Conservation (phyloP, 2,329 filamentous ascomycete species). For the Orbilia blumenaviensis region DNA sequence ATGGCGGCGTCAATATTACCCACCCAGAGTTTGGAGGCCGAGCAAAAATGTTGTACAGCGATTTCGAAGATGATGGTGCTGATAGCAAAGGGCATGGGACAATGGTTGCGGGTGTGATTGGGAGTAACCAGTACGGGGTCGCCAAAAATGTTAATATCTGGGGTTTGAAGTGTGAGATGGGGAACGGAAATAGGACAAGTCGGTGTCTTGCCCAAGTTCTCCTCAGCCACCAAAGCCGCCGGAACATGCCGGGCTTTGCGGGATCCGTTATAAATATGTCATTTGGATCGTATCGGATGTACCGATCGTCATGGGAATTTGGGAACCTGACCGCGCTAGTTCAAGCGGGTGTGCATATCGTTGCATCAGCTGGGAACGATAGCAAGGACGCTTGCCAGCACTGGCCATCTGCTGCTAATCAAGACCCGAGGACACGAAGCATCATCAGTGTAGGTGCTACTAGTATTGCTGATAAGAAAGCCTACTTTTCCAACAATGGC, state of each 20-base stretch:
- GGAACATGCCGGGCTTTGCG: neutral
- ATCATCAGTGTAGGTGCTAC: slow-evolving; percentile 17
- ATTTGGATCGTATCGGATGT: slow-evolving; percentile 3
- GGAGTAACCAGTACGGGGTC: slow-evolving; percentile 9
- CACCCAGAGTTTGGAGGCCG: slow-evolving; percentile 13
- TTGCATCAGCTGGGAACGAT: slow-evolving; percentile 7
- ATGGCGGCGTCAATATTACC: neutral
- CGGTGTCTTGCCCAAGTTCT: neutral
- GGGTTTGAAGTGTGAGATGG: slow-evolving; percentile 11
- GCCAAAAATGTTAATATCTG: slow-evolving; percentile 31
- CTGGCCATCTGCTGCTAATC: slow-evolving; percentile 16
- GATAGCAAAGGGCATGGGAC: slow-evolving; percentile 2
- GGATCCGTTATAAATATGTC: slow-evolving; percentile 29
- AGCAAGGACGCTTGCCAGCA: slow-evolving; percentile 13
- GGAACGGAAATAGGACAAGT: slow-evolving; percentile 2
- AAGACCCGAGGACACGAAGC: slow-evolving; percentile 6
- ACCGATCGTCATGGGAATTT: neutral
- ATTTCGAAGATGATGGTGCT: neutral
- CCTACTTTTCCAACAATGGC: slow-evolving; percentile 19
- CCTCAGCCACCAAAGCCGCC: neutral
- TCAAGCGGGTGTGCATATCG: slow-evolving; percentile 17
- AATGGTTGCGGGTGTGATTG: slow-evolving; percentile 11
- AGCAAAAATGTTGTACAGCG: neutral
- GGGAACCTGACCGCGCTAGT: slow-evolving; percentile 4
- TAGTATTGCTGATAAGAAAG: slow-evolving; percentile 2